A percentile compares a stretch with the other conserved stretches of the same genome.
These are phyloP conservation scores for Helminthosporium solani DNA, from an alignment of 2,329 filamentous ascomycete genomes.

Conservation along the genomic window DNA sequence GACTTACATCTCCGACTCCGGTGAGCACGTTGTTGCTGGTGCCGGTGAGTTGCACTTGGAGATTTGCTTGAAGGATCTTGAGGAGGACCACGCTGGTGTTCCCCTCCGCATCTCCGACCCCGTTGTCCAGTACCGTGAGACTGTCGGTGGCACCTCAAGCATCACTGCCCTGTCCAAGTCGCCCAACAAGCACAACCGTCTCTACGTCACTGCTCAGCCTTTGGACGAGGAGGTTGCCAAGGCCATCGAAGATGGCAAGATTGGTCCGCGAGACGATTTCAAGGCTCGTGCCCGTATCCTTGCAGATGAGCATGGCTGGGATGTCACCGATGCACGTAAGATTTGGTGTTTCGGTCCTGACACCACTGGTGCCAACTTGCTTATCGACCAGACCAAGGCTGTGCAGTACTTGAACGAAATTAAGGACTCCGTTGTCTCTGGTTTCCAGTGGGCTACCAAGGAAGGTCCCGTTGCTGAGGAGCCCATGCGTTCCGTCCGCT, in stretches of 20 bases:
- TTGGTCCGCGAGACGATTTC: constrained; percentile 95
- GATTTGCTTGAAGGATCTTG: constrained; percentile 99
- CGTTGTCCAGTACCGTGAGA: constrained; percentile 98
- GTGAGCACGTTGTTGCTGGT: constrained; percentile 98
- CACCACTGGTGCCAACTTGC: constrained; percentile 94
- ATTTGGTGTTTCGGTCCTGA: constrained; percentile 99
- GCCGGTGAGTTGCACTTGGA: constrained; percentile 99
- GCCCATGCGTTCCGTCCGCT: constrained; percentile 94
- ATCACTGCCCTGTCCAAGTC: constrained; percentile 99
- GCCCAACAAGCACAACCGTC: constrained; percentile 99
- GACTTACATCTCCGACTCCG: constrained; percentile 83
- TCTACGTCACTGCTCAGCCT: constrained; percentile 92
- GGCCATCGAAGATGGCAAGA: constrained; percentile 90
- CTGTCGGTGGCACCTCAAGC: constrained; percentile 78
- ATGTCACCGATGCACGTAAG: constrained; percentile 99
- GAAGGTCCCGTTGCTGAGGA: constrained; percentile 98
- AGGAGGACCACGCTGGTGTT: constrained; percentile 98
- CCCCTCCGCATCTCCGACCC: constrained; percentile 97
- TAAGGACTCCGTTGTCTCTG: constrained; percentile 99
- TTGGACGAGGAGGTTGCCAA: constrained; percentile 87
- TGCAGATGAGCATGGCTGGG: constrained; percentile 97
- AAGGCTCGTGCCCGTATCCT: constrained; percentile 95
- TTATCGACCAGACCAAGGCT: constrained; percentile 99
- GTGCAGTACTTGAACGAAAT: constrained; percentile 99
- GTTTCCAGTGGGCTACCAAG: constrained; percentile 99